Conservation (phyloP, 2,329 filamentous ascomycete species). For the Cyanodermella asteris region DNA sequence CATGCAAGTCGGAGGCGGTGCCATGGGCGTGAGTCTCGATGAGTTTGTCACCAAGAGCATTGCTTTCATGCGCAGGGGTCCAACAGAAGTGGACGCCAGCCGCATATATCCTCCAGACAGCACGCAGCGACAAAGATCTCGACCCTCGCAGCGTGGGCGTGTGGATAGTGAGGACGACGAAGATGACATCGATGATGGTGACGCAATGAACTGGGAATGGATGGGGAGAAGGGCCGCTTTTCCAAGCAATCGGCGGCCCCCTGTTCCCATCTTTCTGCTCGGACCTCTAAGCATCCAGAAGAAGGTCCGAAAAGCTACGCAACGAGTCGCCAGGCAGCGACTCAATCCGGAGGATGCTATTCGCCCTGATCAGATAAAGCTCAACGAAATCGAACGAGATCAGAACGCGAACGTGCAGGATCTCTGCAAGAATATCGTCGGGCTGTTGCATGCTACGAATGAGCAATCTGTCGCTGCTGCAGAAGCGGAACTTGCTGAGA, state of each 20-base stretch:
- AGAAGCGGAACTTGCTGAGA: constrained; percentile 11
- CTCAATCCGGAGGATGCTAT: constrained; percentile 45
- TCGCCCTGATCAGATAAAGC: constrained; percentile 54
- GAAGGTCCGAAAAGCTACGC: constrained; percentile 46
- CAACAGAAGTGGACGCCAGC: constrained; percentile 30
- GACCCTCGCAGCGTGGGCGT: constrained; percentile 21
- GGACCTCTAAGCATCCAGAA: constrained; percentile 81
- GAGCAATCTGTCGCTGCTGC: constrained; percentile 25
- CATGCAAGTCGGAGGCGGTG: constrained; percentile 48
- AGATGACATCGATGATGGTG: constrained; percentile 36
- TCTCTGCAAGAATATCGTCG: constrained; percentile 54
- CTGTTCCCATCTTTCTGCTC: constrained; percentile 62
- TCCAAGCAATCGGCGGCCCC: constrained; percentile 49
- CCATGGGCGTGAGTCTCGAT: constrained; percentile 65
- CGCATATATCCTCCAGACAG: constrained; percentile 21
- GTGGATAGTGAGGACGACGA: constrained; percentile 38
- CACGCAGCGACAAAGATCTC: constrained; percentile 19
- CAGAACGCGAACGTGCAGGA: constrained; percentile 61
- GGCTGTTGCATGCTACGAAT: constrained; percentile 31
- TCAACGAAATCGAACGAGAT: constrained; percentile 50
- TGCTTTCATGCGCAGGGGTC: constrained; percentile 56
- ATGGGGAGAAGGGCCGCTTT: constrained; percentile 60
- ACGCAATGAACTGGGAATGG: constrained; percentile 68
- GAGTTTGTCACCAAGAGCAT: constrained; percentile 84
- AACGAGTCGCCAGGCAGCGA: constrained; percentile 47